Evolutionary conservation across 352 stramenopile genomes (phyloP).

Genomic region (Blastocystis sp.): DNA sequence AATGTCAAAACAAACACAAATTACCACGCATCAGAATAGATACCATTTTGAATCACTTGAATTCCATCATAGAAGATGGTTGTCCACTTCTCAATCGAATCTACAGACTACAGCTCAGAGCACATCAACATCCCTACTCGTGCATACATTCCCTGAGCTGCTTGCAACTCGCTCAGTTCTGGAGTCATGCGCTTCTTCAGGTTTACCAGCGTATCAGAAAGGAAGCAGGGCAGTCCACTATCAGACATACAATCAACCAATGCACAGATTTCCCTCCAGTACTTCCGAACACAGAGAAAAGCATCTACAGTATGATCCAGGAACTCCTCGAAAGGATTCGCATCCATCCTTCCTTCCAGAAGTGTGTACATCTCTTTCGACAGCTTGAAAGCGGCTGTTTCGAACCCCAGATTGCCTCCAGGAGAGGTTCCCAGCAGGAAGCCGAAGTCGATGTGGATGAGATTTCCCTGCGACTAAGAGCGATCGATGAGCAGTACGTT

Average conservation of each 20-base stretch:
- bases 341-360: slow-evolving; percentile 57
- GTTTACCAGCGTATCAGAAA: slow-evolving; percentile 53
- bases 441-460: slow-evolving; percentile 93
- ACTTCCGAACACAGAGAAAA: slow-evolving; percentile 61
- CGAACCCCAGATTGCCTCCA: slow-evolving; percentile 82
- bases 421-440: slow-evolving; percentile 88
- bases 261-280: slow-evolving; percentile 15
- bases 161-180: slow-evolving; percentile 17
- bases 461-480: slow-evolving; percentile 69
- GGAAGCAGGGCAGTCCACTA: slow-evolving; percentile 66
- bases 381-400: slow-evolving; percentile 89
- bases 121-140: not conserved
- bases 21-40: slow-evolving; percentile 65
- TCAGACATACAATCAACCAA: slow-evolving; percentile 63
- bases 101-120: slow-evolving; percentile 12
- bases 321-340: slow-evolving; percentile 61
- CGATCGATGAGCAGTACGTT: slow-evolving; percentile 5
- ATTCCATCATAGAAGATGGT: slow-evolving; percentile 69
- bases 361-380: slow-evolving; percentile 87
- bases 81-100: slow-evolving; percentile 62
- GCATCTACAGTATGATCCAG: slow-evolving; percentile 63
- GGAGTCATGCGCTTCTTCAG: slow-evolving; percentile 60
- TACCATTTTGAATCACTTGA: slow-evolving; percentile 79
- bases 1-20: not conserved
- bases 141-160: slow-evolving; percentile 60